Conservation (phyloP, 139 green algal species). For the Tetraselmis chui region DNA sequence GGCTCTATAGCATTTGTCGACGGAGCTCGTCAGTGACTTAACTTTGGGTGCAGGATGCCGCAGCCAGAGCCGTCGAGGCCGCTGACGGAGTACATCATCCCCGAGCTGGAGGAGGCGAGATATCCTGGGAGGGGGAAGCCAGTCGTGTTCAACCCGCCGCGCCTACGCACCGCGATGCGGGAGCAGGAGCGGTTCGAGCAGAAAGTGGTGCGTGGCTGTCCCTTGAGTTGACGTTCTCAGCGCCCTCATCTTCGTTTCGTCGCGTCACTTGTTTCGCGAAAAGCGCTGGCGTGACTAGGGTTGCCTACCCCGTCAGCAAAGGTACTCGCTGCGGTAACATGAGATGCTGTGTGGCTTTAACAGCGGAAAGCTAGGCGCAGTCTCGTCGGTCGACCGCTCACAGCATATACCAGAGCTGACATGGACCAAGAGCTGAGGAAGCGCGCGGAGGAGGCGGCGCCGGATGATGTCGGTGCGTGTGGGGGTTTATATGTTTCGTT, state of each 20-base stretch:
- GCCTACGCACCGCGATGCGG: neutral
- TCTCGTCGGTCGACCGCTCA: neutral
- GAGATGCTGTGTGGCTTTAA: neutral
- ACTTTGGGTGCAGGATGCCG: too few relatives aligned
- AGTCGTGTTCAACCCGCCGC: neutral
- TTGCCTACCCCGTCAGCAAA: too few relatives aligned
- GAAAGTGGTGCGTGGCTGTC: too few relatives aligned
- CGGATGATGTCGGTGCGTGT: neutral
- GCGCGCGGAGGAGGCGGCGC: neutral
- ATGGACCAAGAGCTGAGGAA: neutral
- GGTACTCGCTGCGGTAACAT: too few relatives aligned
- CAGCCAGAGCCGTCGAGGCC: neutral
- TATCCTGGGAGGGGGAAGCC: neutral
- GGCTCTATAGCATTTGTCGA: too few relatives aligned
- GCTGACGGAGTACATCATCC: neutral
- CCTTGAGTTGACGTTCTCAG: too few relatives aligned
- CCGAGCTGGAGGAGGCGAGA: neutral
- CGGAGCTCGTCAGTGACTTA: too few relatives aligned
- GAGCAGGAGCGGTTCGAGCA: neutral
- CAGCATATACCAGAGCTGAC: neutral
- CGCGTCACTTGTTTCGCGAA: too few relatives aligned
- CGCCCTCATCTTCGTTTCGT: too few relatives aligned
- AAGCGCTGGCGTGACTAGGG: too few relatives aligned
- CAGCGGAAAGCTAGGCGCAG: neutral
- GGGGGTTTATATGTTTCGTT: too few relatives aligned